phyloP scores from a whole-genome alignment of 768 basidiomycete species.

The Naganishia randhawae region DNA sequence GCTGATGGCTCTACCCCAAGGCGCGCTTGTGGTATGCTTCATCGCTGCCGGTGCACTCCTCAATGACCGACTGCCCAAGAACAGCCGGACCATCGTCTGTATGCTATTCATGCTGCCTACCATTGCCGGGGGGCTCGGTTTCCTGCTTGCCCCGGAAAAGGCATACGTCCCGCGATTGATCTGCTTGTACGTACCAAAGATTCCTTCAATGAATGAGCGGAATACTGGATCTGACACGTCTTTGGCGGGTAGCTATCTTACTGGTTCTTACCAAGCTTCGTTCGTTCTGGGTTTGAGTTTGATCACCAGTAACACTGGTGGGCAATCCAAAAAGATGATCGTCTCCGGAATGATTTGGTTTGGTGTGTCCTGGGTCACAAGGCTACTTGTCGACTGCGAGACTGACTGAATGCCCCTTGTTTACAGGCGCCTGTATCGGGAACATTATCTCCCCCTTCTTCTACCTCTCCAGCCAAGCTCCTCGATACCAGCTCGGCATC shows the following conservation, averaged over 20 bases:
- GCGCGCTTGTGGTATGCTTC: constrained; percentile 48
- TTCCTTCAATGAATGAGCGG: background rate
- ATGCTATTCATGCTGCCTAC: constrained; percentile 49
- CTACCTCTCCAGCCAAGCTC: constrained; percentile 37
- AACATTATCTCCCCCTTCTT: constrained; percentile 24
- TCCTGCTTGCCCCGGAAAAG: constrained; percentile 47
- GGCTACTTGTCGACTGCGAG: constrained; percentile 38
- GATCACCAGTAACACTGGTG: constrained; percentile 53
- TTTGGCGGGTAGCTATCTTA: constrained; percentile 37
- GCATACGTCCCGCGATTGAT: constrained; percentile 48
- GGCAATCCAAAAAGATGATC: constrained; percentile 52
- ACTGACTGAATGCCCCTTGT: background rate
- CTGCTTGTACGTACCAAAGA: constrained; percentile 41
- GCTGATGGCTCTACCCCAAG: constrained; percentile 50
- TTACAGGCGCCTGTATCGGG: constrained; percentile 10
- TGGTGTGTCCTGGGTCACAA: constrained; percentile 38
- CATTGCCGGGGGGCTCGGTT: constrained; percentile 48
- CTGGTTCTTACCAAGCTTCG: constrained; percentile 47
- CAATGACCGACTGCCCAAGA: constrained; percentile 43
- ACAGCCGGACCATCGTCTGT: constrained; percentile 45
- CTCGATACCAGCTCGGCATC: constrained; percentile 48
- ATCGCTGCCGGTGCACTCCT: constrained; percentile 43
- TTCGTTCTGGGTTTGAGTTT: constrained; percentile 49
- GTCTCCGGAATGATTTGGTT: constrained; percentile 48
- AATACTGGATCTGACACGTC: background rate